Evolutionary conservation across 1,284 basidiomycete species (phyloP).

Genomic region (Ceraceosorus bombacis): DNA sequence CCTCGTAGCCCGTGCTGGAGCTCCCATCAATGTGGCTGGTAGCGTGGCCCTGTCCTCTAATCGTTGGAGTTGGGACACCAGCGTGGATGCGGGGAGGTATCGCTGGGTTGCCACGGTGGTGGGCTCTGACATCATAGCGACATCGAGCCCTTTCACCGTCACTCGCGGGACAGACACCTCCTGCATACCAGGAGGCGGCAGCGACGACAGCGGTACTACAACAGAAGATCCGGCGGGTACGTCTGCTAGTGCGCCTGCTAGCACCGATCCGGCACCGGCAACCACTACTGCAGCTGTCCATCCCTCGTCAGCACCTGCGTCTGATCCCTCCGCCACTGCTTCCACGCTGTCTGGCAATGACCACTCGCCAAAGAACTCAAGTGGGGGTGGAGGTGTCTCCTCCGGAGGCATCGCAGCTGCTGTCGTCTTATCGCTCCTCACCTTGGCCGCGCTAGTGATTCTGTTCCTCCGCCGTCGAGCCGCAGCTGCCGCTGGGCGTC

Average conservation of each 20-base stretch:
- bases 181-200: neutral
- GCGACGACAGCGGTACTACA: neutral
- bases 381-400: neutral
- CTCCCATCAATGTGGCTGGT: too few relatives aligned
- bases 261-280: neutral
- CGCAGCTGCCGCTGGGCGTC: neutral
- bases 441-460: neutral
- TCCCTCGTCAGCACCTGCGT: neutral
- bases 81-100: neutral
- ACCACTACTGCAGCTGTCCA: neutral
- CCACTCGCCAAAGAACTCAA: neutral
- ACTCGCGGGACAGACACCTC: neutral
- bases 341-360: neutral
- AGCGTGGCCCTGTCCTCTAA: too few relatives aligned
- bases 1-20: too few relatives aligned
- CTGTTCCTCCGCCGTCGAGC: neutral
- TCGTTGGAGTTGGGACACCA: neutral
- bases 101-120: neutral
- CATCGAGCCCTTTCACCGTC: neutral
- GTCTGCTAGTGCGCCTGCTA: neutral
- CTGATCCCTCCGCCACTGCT: neutral
- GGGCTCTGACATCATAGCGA: neutral
- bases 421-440: neutral
- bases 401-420: neutral
- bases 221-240: neutral